A percentile compares a stretch with the other conserved stretches of the same genome.
Evolutionary conservation across 306 rosid genomes (phyloP).

Genomic region (Senna tora): DNA sequence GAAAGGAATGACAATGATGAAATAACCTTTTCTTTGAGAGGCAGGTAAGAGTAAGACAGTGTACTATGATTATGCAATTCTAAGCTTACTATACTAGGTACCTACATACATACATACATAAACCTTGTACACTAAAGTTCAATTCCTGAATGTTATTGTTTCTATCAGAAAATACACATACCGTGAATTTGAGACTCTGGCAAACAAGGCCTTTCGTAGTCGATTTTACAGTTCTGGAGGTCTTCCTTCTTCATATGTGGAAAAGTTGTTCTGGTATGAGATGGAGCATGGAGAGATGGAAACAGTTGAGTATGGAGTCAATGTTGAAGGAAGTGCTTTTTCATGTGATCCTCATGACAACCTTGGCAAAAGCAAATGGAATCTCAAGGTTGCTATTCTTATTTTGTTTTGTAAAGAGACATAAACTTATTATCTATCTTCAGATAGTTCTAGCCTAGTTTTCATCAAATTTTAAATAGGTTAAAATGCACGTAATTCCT

Average conservation of each 20-base stretch:
- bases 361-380: conserved; percentile 50
- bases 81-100: too few species aligned
- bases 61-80: background rate
- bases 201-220: conserved; percentile 30
- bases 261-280: conserved; percentile 48
- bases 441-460: too few species aligned
- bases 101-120: background rate
- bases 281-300: conserved; percentile 36
- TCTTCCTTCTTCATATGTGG: conserved; percentile 41
- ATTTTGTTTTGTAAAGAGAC: background rate
- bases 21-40: conserved; percentile 26
- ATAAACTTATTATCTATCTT: too few species aligned
- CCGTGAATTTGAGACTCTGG: conserved; percentile 41
- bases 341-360: conserved; percentile 47
- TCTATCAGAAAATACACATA: conserved; percentile 43
- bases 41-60: conserved; percentile 36
- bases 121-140: background rate
- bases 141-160: background rate
- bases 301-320: conserved; percentile 49
- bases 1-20: conserved; percentile 34
- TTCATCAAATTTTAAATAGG: background rate
- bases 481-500: too few species aligned
- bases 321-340: conserved; percentile 51
- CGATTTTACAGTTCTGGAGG: conserved; percentile 35
- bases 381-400: conserved; percentile 43